These are phyloP conservation scores for Bombardia bombarda DNA, from an alignment of 495 filamentous ascomycete species.

Conservation along the genomic window DNA sequence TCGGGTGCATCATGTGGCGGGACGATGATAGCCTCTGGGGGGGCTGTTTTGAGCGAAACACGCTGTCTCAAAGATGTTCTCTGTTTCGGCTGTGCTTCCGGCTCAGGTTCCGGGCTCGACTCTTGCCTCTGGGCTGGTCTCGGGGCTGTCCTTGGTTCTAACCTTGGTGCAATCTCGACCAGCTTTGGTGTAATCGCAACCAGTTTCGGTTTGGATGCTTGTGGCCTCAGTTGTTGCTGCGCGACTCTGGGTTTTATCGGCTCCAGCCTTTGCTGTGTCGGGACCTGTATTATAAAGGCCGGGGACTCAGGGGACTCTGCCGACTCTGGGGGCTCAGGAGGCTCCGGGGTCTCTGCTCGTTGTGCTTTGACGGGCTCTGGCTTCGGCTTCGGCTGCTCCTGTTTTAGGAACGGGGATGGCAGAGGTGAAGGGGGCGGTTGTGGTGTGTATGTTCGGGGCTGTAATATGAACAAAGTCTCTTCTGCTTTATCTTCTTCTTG, in stretches of 20 bases:
- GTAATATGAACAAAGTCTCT: conserved; percentile 36
- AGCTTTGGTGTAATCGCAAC: conserved; percentile 18
- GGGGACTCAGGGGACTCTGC: background rate
- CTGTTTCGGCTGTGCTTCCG: conserved; percentile 20
- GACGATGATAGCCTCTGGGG: conserved; percentile 38
- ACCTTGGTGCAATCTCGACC: conserved; percentile 16
- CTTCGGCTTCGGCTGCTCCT: conserved; percentile 2
- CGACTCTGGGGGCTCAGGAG: background rate
- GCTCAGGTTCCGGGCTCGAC: conserved; percentile 1
- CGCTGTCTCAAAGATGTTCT: conserved; percentile 41
- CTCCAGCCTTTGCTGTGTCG: conserved; percentile 6
- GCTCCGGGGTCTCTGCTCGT: background rate
- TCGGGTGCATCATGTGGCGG: conserved; percentile 24
- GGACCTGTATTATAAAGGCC: background rate
- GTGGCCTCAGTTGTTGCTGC: conserved; percentile 5
- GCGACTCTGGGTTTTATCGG: background rate
- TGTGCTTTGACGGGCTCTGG: background rate
- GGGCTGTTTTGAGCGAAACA: conserved; percentile 37
- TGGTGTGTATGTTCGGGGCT: conserved; percentile 47
- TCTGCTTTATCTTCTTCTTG: conserved; percentile 12
- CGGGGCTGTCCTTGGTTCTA: too few relatives aligned
- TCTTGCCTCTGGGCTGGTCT: conserved; percentile 2
- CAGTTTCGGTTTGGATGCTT: conserved; percentile 13
- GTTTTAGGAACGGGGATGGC: conserved; percentile 30
- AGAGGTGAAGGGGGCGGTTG: conserved; percentile 38